These are phyloP conservation scores for Neurospora sp. DNA, from an alignment of 495 filamentous ascomycete genomes.

Conservation along the genomic window DNA sequence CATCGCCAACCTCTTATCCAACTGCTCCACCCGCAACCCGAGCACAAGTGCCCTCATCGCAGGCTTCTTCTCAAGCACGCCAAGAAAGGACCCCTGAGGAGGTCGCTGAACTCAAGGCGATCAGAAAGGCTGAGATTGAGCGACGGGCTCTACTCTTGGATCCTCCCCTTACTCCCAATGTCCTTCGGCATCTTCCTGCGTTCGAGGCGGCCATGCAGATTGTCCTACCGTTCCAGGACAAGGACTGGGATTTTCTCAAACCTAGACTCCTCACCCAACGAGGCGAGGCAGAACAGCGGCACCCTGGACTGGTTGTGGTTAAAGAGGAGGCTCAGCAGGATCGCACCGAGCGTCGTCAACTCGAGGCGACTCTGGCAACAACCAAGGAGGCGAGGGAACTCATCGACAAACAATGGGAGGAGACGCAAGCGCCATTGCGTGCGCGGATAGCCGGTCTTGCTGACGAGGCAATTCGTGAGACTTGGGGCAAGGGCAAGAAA, in stretches of 20 bases:
- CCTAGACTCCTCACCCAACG: constrained; percentile 56
- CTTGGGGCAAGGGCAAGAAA: constrained; percentile 45
- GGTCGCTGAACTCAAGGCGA: constrained; percentile 44
- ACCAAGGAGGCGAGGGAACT: constrained; percentile 49
- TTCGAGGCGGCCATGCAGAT: constrained; percentile 64
- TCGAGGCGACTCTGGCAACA: constrained; percentile 21
- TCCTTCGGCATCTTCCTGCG: constrained; percentile 55
- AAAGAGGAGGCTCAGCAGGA: constrained; percentile 34
- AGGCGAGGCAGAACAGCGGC: constrained; percentile 44
- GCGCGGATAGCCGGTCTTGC: constrained; percentile 48
- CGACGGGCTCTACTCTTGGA: constrained; percentile 48
- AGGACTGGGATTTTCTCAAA: constrained; percentile 53
- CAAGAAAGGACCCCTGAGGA: constrained; percentile 35
- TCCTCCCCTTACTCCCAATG: constrained; percentile 47
- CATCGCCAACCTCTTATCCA: neutral
- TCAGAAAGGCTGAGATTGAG: constrained; percentile 56
- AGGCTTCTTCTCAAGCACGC: constrained; percentile 5
- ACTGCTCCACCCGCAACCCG: neutral
- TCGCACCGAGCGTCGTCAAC: constrained; percentile 5
- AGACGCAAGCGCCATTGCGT: constrained; percentile 52
- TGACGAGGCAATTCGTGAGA: constrained; percentile 51
- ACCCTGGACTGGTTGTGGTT: constrained; percentile 30
- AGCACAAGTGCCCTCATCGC: neutral
- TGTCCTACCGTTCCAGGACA: constrained; percentile 49
- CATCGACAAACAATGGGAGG: constrained; percentile 56